Evolutionary conservation across 139 green algal species (phyloP).

Genomic region (Nannochloris sp.): DNA sequence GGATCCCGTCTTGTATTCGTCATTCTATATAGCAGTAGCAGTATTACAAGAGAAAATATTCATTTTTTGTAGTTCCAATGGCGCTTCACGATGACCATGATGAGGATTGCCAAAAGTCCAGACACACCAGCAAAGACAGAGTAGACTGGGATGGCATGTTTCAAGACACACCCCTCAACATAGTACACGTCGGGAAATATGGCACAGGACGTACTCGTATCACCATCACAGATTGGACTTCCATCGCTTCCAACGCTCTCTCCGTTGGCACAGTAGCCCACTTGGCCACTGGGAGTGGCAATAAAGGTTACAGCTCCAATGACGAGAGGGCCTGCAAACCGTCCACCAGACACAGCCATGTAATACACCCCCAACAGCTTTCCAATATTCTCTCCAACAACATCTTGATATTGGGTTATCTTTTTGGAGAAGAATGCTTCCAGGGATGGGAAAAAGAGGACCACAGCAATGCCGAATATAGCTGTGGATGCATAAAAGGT

Average conservation of each 20-base stretch:
- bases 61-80: no score
- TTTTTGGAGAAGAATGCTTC: constrained; percentile 30
- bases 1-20: no score
- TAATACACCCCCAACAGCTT: constrained; percentile 14
- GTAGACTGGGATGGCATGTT: constrained; percentile 11
- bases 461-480: not conserved
- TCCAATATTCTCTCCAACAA: constrained; percentile 16
- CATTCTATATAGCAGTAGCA: no score
- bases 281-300: constrained; percentile 15
- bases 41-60: no score
- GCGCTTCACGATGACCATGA: no score
- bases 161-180: constrained; percentile 17
- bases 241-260: not conserved
- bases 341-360: constrained; percentile 7
- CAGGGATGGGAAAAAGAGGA: not conserved
- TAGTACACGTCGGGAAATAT: constrained; percentile 16
- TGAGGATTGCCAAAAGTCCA: no score
- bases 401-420: constrained; percentile 23
- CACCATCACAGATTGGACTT: not conserved
- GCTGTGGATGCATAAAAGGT: constrained; percentile 8
- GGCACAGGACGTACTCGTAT: not conserved
- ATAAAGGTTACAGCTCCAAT: constrained; percentile 12
- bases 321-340: constrained; percentile 24
- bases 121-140: not conserved
- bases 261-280: constrained; percentile 2